phyloP scores from a whole-genome alignment of 2,329 filamentous ascomycete genomes.

The Xylariomycetidae sp. region DNA sequence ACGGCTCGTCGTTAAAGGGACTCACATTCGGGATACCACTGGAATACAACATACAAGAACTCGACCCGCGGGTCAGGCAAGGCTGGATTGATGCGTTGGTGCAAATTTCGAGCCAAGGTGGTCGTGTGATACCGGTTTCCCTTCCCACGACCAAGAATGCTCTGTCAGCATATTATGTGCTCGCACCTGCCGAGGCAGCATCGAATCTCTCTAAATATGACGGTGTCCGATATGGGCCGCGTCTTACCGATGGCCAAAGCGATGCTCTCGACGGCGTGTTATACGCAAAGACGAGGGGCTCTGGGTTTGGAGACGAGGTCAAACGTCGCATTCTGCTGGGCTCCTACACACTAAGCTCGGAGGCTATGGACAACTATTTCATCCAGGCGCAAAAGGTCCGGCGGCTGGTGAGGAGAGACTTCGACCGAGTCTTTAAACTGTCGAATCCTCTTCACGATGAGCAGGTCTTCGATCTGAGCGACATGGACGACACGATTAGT shows the following conservation, averaged over 20 bases:
- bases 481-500: conserved; percentile 49
- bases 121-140: conserved; percentile 69
- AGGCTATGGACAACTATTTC: conserved; percentile 95
- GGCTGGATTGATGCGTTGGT: conserved; percentile 65
- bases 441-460: conserved; percentile 62
- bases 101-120: conserved; percentile 59
- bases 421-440: conserved; percentile 70
- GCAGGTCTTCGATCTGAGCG: conserved; percentile 52
- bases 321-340: conserved; percentile 82
- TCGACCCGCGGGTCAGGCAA: conserved; percentile 62
- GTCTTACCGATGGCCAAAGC: conserved; percentile 37
- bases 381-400: conserved; percentile 87
- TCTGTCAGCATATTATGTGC: conserved; percentile 88
- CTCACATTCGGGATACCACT: conserved; percentile 54
- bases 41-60: conserved; percentile 86
- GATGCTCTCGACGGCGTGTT: conserved; percentile 59
- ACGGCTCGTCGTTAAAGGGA: conserved; percentile 20
- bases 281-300: conserved; percentile 70
- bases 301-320: conserved; percentile 79
- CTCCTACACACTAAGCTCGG: conserved; percentile 82
- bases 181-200: conserved; percentile 90
- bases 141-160: conserved; percentile 81
- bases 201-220: conserved; percentile 98
- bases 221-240: conserved; percentile 82
- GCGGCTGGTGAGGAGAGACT: conserved; percentile 78